phyloP scores from a whole-genome alignment of 2,329 filamentous ascomycete genomes.

The Dissoconium aciculare region DNA sequence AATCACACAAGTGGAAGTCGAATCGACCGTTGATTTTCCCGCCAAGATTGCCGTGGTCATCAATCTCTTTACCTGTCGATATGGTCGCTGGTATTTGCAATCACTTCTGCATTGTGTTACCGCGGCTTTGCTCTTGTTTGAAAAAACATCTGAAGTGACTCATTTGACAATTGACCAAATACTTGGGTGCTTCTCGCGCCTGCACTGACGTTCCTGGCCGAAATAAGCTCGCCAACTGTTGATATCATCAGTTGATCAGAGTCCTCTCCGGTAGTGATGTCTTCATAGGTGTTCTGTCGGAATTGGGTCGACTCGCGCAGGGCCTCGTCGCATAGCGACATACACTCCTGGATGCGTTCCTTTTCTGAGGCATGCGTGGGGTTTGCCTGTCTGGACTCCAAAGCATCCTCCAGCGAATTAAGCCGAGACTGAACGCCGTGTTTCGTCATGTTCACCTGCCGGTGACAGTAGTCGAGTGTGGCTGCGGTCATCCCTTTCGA shows the following conservation, averaged over 20 bases:
- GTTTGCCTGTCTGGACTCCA: background rate
- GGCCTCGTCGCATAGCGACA: background rate
- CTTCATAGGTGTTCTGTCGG: background rate
- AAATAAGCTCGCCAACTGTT: conserved; percentile 1
- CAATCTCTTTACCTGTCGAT: too few species aligned
- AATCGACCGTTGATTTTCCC: too few species aligned
- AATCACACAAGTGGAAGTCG: too few species aligned
- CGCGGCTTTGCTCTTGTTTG: too few species aligned
- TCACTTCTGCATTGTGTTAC: too few species aligned
- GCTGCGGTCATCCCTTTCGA: background rate
- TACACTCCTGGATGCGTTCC: background rate
- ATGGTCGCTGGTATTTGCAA: too few species aligned
- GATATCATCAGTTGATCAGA: background rate
- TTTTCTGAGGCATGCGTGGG: background rate
- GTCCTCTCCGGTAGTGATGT: background rate
- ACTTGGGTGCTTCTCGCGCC: background rate
- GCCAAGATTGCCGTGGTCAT: too few species aligned
- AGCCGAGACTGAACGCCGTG: background rate
- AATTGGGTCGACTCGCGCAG: background rate
- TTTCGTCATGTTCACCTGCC: background rate
- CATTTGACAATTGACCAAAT: background rate
- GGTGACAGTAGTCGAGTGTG: background rate
- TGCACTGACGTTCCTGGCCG: background rate
- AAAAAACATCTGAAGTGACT: background rate
- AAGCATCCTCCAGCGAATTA: background rate